Evolutionary conservation across 805 yeast genomes (phyloP).

Genomic region (Kodamaea sagamina): DNA sequence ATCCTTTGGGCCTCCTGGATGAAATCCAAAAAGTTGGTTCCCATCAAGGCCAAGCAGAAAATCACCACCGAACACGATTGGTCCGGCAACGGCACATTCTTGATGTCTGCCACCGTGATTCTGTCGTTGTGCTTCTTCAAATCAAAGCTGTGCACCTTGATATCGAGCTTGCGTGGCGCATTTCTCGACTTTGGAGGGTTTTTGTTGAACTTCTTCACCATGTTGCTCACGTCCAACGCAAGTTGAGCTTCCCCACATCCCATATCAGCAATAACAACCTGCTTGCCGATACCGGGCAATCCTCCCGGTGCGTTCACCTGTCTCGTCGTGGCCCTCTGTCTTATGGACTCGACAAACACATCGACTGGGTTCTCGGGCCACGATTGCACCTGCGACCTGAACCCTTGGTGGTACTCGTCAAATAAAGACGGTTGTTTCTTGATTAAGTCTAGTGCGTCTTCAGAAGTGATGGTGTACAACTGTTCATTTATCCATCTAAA

Average conservation of each 20-base stretch:
- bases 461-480: slow-evolving; percentile 83
- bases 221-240: slow-evolving; percentile 61
- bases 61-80: slow-evolving; percentile 83
- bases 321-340: slow-evolving; percentile 51
- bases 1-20: slow-evolving; percentile 86
- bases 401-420: slow-evolving; percentile 94
- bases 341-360: slow-evolving; percentile 74
- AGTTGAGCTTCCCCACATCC: slow-evolving; percentile 98
- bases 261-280: slow-evolving; percentile 92
- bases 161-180: slow-evolving; percentile 41
- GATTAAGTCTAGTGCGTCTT: slow-evolving; percentile 71
- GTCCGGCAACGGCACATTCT: slow-evolving; percentile 81
- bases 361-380: slow-evolving; percentile 99
- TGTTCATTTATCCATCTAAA: slow-evolving; percentile 99
- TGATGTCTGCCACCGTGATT: slow-evolving; percentile 96
- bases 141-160: slow-evolving; percentile 86
- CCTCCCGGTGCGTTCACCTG: slow-evolving; percentile 97
- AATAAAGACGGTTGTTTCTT: slow-evolving; percentile 82
- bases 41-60: slow-evolving; percentile 95
- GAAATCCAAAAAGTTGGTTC: slow-evolving; percentile 92
- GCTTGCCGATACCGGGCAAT: slow-evolving; percentile 67
- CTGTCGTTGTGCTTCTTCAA: slow-evolving; percentile 83
- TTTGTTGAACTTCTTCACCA: slow-evolving; percentile 39
- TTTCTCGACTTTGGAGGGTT: slow-evolving; percentile 22
- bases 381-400: slow-evolving; percentile 88